Evolutionary conservation across 75 land plant species (phyloP), one percentile per base, ranked within the genome.

Genomic region (Gnetum montanum): DNA sequence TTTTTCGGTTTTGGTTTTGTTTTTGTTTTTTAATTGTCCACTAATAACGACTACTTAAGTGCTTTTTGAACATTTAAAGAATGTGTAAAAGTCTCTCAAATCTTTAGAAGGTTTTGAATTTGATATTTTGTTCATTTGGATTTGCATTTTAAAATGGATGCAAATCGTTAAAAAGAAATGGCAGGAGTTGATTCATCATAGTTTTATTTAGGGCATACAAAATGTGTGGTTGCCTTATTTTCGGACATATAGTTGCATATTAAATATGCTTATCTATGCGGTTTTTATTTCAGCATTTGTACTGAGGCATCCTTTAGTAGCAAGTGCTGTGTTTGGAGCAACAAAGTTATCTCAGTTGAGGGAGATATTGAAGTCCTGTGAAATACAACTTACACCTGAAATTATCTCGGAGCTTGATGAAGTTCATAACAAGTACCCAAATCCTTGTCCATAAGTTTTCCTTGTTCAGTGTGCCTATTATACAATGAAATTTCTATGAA

Each of bases 391-490:
- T 26, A 67, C 69, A 52, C 53, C 57, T 26, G 73, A 88, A 37
- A 66, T 85, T 0, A 31, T 88, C 25, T 34, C 43, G 5, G 90
- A 88, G 13, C 75, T 88, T 33, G 54, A 88, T 59, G 45, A 55
- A 10, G 68, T 88, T 15, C 86, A 88, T 58, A 43, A 57, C 6
- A 67, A 15, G 45, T 85, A 70, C 62, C 85, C 85, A 19, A 88
- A 81, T 57, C 86, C 90, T 54, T 80, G 91, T 34, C 90, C 90
- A 13, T 88, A 63, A 73, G n/a, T n/a, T n/a, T n/a, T n/a, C n/a
- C n/a, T n/a, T n/a, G n/a, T n/a, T n/a, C n/a, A n/a, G n/a, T n/a
- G n/a, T n/a, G n/a, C n/a, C n/a, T n/a, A n/a, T n/a, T n/a, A n/a
- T n/a, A n/a, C n/a, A n/a, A n/a, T n/a, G n/a, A n/a, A n/a, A n/a